Percentiles rank a stretch among this genome's conserved stretches.
Evolutionary conservation across 352 stramenopile species (phyloP).

Genomic region (Globisporangium cylindrosporum): DNA sequence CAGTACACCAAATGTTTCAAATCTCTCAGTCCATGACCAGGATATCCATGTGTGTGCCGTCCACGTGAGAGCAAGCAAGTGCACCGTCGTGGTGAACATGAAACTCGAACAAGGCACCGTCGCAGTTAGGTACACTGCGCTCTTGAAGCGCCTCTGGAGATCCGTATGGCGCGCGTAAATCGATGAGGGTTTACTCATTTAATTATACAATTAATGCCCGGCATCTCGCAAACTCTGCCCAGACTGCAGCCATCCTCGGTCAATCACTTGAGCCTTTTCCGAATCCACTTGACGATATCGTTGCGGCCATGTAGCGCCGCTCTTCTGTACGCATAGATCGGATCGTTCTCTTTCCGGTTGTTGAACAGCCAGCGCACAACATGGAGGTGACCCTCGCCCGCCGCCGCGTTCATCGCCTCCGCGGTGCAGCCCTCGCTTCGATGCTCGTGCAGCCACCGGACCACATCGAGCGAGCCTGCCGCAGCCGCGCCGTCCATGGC

Average conservation of each 20-base stretch:
- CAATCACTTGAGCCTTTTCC: constrained; percentile 9
- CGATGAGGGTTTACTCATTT: too few species aligned
- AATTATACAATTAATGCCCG: neutral
- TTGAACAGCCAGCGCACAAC: constrained; percentile 19
- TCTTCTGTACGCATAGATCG: neutral
- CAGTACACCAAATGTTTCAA: too few species aligned
- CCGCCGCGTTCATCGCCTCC: constrained; percentile 12
- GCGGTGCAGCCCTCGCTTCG: constrained; percentile 15
- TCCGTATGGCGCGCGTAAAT: too few species aligned
- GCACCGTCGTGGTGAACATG: too few species aligned
- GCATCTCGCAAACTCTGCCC: neutral
- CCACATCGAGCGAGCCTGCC: constrained; percentile 5
- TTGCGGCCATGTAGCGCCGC: constrained; percentile 12
- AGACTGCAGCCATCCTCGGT: too few species aligned
- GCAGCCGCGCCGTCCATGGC: constrained; percentile 11
- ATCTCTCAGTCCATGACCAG: too few species aligned
- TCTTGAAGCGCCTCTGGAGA: too few species aligned
- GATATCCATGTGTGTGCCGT: too few species aligned
- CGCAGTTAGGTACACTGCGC: too few species aligned
- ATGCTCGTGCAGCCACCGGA: constrained; percentile 18
- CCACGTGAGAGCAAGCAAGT: too few species aligned
- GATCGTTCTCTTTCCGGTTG: constrained; percentile 12
- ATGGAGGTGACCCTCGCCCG: constrained; percentile 12
- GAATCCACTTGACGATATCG: constrained; percentile 17
- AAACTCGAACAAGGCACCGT: too few species aligned